Conservation (phyloP, 352 stramenopile species). For the Thraustochytrium sp. region DNA sequence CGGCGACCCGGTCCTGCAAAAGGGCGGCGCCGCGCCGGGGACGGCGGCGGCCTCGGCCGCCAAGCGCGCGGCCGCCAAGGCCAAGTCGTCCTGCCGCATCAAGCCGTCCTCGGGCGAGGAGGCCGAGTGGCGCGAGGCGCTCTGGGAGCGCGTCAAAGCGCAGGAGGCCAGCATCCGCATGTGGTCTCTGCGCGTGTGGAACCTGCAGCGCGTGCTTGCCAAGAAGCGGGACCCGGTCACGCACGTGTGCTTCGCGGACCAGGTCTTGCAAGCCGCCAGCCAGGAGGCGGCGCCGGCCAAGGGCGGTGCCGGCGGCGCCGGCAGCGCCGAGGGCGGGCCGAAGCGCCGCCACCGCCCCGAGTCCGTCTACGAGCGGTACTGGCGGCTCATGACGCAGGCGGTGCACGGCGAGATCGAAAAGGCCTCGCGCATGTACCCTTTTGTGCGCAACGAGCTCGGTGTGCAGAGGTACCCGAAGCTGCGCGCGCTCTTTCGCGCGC, state of each 20-base stretch:
- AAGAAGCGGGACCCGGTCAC: conserved; percentile 39
- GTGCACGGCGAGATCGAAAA: conserved; percentile 34
- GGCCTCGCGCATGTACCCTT: conserved; percentile 21
- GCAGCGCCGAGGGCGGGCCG: neutral
- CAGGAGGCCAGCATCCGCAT: conserved; percentile 7
- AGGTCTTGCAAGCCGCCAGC: neutral
- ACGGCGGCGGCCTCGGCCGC: neutral
- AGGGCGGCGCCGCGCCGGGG: neutral
- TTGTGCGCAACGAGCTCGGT: conserved; percentile 22
- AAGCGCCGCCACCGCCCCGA: neutral
- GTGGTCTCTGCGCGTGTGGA: conserved; percentile 35
- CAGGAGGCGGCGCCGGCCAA: neutral
- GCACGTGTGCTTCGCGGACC: conserved; percentile 24
- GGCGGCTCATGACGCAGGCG: conserved; percentile 29
- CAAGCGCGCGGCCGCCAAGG: neutral
- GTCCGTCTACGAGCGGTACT: conserved; percentile 31
- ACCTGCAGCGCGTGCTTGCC: conserved; percentile 31
- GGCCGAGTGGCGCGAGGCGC: neutral
- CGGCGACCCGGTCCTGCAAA: neutral
- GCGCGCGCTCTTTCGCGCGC: conserved; percentile 1
- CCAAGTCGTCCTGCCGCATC: neutral
- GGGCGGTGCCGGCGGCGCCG: neutral
- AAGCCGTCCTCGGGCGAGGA: conserved; percentile 9
- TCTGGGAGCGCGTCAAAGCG: conserved; percentile 14
- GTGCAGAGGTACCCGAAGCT: conserved; percentile 30